Base-by-base conservation (phyloP, 2,329 filamentous ascomycete genomes). In the Sporothrix pseudoabietina region DNA sequence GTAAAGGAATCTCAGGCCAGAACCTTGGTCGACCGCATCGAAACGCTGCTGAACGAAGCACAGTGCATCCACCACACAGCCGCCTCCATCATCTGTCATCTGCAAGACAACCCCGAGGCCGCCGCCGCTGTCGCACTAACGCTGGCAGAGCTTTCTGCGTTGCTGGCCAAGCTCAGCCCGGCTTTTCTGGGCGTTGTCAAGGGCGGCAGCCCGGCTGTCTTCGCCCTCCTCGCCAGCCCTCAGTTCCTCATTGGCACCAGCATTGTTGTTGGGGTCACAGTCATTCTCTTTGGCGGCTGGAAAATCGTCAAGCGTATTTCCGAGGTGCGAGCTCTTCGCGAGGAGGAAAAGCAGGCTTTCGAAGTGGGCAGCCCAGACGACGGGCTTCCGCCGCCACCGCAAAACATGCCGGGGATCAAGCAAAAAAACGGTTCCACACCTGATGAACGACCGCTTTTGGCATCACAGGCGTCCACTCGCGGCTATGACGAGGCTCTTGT, bases 231-330 rank as follows among this genome's bases (percentile, higher is more conserved):
- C 3, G 90, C 93, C 0, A 94, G 92, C 73, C 96, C 96, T 0
- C 94, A 99, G 79, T 99, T 99, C 80, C 88, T 98, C 76, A 97
- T 99, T 78, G 94, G 94, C 4, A 94, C 93, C 0, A 93, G 94
- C 59, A 90, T 97, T 16, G 93, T 92, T 0, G 90, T 97, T 0
- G 96, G 96, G 16, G 91, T 97, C n/a, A 98, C 96, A 0, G 90
- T 98, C 9, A 93, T 99, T 78, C 94, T 96, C 80, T 93, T 99
- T 74, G 96, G 96, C 71, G 95, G 96, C 5, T 98, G 94, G 88
- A 98, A 97, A 83, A 98, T 99, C 80, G 90, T 99, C 82, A 97
- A 98, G 86, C 91, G 90, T 77, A 93, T 98, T 77, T 82, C 82
- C 74, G 86, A 87, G 71, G 80, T 79, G 26, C 80, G 81, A 71